Conservation (phyloP, 1,139 yeast species). For the Lodderomyces oxycetoniae region DNA sequence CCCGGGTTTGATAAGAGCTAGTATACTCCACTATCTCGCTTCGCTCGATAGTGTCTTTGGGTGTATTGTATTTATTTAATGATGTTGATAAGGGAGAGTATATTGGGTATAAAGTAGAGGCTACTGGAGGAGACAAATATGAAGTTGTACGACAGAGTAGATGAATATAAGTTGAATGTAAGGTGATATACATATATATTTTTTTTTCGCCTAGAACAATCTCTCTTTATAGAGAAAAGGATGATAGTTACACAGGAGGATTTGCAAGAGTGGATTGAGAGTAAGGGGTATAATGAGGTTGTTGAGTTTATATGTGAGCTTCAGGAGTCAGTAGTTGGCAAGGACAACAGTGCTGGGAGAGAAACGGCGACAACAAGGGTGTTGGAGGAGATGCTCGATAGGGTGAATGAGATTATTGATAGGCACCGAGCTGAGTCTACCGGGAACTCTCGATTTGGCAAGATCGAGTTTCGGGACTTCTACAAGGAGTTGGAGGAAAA, state of each 20-base stretch:
- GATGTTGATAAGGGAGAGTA: too few relatives aligned
- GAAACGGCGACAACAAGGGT: constrained; percentile 23
- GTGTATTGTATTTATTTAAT: too few relatives aligned
- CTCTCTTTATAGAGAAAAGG: too few relatives aligned
- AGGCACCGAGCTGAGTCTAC: constrained; percentile 66
- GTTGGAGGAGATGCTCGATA: constrained; percentile 39
- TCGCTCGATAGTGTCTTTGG: too few relatives aligned
- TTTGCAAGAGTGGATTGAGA: constrained; percentile 55
- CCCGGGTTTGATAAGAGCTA: too few relatives aligned
- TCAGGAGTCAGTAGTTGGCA: constrained; percentile 67
- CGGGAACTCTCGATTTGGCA: constrained; percentile 83
- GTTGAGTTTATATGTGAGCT: constrained; percentile 53
- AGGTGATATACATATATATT: too few relatives aligned
- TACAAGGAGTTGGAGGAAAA: constrained; percentile 57
- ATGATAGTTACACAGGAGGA: constrained; percentile 61
- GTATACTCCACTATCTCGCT: too few relatives aligned
- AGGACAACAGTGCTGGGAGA: constrained; percentile 37
- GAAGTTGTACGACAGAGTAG: too few relatives aligned
- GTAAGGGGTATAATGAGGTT: constrained; percentile 48
- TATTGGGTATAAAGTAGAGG: too few relatives aligned
- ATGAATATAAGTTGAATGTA: too few relatives aligned
- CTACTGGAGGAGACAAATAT: too few relatives aligned
- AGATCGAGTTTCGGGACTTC: constrained; percentile 79
- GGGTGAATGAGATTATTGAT: constrained; percentile 42
- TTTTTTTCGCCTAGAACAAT: too few relatives aligned